These are phyloP conservation scores for Anethum foeniculum DNA, from an alignment of 140 eudicot species.

Conservation along the genomic window DNA sequence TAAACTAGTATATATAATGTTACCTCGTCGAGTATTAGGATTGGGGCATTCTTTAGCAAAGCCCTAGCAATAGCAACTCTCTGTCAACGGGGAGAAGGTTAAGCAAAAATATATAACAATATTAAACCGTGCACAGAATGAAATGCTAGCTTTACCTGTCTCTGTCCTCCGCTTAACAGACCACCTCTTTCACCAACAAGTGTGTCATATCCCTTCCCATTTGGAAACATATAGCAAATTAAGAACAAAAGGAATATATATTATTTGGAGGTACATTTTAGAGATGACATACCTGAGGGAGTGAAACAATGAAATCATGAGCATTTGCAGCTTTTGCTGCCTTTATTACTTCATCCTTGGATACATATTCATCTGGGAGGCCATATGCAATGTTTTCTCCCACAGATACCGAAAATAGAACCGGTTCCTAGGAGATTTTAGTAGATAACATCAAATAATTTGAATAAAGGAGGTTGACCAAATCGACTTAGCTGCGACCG, in stretches of 20 bases:
- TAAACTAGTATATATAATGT: not conserved
- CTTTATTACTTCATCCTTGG: conserved; percentile 77
- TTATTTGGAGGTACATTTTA: not conserved
- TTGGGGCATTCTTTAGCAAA: conserved; percentile 84
- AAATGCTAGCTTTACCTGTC: conserved; percentile 53
- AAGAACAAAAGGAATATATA: not conserved
- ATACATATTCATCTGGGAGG: conserved; percentile 84
- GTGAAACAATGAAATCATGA: conserved; percentile 83
- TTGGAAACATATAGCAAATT: conserved; percentile 14
- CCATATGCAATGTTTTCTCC: conserved; percentile 98
- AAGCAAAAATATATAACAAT: not conserved
- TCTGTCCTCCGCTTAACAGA: conserved; percentile 89
- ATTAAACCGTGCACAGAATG: not conserved
- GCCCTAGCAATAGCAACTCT: conserved; percentile 98
- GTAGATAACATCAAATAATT: not conserved
- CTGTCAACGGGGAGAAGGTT: conserved; percentile 32
- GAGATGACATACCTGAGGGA: conserved; percentile 67
- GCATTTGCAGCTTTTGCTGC: conserved; percentile 99
- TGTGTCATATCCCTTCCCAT: conserved; percentile 83
- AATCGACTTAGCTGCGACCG: not conserved
- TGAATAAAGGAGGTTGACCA: not conserved
- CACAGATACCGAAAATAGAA: conserved; percentile 86
- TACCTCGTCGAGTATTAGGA: conserved; percentile 95
- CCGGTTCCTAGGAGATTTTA: conserved; percentile 59
- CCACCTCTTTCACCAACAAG: conserved; percentile 98